Evolutionary conservation across 2,329 filamentous ascomycete species (phyloP).

Genomic region (Endocalyx cinctus): DNA sequence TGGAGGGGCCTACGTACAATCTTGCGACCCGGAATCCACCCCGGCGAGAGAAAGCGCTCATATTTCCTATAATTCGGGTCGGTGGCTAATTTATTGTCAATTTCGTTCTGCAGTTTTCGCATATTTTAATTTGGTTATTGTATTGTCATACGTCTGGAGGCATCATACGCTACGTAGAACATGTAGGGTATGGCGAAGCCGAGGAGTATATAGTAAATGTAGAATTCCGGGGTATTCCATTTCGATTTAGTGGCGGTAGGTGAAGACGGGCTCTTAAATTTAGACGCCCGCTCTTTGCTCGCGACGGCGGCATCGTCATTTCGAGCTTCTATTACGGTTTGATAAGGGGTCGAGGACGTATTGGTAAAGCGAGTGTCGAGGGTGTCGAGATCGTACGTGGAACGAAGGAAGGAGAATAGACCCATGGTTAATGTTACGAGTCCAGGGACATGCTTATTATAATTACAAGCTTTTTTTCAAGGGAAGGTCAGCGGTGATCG

Average conservation of each 20-base stretch:
- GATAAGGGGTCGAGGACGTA: constrained; percentile 64
- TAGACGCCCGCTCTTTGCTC: constrained; percentile 36
- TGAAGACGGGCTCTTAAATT: constrained; percentile 40
- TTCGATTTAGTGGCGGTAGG: no score
- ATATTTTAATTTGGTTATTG: background rate
- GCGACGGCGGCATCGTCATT: constrained; percentile 37
- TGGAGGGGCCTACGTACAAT: constrained; percentile 61
- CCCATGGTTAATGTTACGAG: constrained; percentile 34
- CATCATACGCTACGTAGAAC: constrained; percentile 84
- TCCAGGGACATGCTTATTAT: no score
- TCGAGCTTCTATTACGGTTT: constrained; percentile 49
- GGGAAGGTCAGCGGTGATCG: no score
- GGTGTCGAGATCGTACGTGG: constrained; percentile 61
- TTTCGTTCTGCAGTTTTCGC: background rate
- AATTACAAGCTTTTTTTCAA: no score
- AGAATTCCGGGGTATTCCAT: constrained; percentile 87
- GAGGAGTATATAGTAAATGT: constrained; percentile 71
- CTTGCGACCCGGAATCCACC: constrained; percentile 90
- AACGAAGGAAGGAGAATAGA: constrained; percentile 28
- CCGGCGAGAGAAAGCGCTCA: constrained; percentile 64
- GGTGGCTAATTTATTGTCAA: no score
- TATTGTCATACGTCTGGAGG: constrained; percentile 77
- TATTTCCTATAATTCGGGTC: constrained; percentile 79
- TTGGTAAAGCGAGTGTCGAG: constrained; percentile 62
- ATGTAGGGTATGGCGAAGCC: constrained; percentile 68